These are phyloP conservation scores for Leccinum incarnatum DNA, from an alignment of 768 basidiomycete species.

Conservation along the genomic window DNA sequence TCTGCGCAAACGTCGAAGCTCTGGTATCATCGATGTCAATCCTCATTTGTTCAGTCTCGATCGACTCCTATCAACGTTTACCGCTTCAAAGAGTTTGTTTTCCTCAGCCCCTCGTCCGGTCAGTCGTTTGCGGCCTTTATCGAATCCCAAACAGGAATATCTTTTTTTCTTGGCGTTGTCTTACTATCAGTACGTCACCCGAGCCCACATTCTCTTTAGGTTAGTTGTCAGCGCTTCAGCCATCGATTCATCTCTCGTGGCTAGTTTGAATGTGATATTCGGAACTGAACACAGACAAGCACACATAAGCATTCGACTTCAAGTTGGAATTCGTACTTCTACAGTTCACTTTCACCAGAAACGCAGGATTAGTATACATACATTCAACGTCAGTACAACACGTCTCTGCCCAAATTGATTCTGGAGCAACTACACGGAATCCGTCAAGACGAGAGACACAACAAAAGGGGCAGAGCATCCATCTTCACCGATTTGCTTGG, in stretches of 20 bases:
- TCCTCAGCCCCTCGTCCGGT: background rate
- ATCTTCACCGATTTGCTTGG: constrained; percentile 44
- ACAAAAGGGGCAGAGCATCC: background rate
- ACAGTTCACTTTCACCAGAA: background rate
- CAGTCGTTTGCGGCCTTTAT: too few species aligned
- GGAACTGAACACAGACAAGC: background rate
- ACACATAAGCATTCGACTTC: background rate
- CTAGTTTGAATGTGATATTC: background rate
- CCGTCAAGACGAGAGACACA: background rate
- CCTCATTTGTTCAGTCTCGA: background rate
- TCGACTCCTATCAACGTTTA: background rate
- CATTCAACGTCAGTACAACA: background rate
- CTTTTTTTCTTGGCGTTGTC: background rate
- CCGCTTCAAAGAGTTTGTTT: background rate
- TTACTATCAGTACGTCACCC: background rate
- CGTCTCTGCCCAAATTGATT: background rate
- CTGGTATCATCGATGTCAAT: background rate
- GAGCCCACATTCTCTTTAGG: too few species aligned
- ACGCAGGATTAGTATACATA: background rate
- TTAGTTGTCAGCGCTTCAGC: too few species aligned
- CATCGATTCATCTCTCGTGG: background rate
- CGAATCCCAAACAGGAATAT: too few species aligned
- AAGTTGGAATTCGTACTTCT: background rate
- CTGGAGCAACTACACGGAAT: background rate
- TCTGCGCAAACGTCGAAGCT: background rate